Evolutionary conservation across 169 alveolate genomes (phyloP).

Genomic region (Plasmodium coatneyi): DNA sequence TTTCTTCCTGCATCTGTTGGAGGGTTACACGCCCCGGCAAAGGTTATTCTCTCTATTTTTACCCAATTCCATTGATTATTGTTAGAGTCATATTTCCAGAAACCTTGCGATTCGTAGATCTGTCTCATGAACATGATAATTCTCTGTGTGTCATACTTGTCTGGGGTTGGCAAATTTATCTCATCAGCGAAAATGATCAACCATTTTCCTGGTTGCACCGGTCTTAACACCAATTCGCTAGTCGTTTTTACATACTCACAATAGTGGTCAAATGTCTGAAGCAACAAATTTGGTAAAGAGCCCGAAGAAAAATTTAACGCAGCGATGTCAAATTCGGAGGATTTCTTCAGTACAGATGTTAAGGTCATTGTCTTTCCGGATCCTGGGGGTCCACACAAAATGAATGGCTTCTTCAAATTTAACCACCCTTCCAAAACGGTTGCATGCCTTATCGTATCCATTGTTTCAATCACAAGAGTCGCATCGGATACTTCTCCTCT

Average conservation of each 20-base stretch:
- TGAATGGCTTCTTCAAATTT: slow-evolving; percentile 95
- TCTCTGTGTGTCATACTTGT: slow-evolving; percentile 97
- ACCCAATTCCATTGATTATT: slow-evolving; percentile 93
- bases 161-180: slow-evolving; percentile 97
- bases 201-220: slow-evolving; percentile 95
- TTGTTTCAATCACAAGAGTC: slow-evolving; percentile 95
- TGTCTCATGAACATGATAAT: slow-evolving; percentile 96
- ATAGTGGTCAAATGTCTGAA: slow-evolving; percentile 96
- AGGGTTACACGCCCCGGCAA: slow-evolving; percentile 99
- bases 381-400: slow-evolving; percentile 99
- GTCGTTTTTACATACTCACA: slow-evolving; percentile 95
- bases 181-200: slow-evolving; percentile 99
- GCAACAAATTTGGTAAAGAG: slow-evolving; percentile 94
- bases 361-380: slow-evolving; percentile 98
- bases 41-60: slow-evolving; percentile 95
- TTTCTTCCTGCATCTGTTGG: slow-evolving; percentile 99
- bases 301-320: slow-evolving; percentile 96
- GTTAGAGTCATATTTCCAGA: slow-evolving; percentile 92
- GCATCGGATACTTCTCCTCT: slow-evolving; percentile 93
- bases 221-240: slow-evolving; percentile 93
- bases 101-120: slow-evolving; percentile 96
- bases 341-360: slow-evolving; percentile 94
- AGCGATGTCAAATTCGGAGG: slow-evolving; percentile 95
- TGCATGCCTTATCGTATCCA: slow-evolving; percentile 97
- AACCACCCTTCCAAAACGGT: slow-evolving; percentile 96